Evolutionary conservation across 208 protist species (phyloP).

Genomic region (Histomonas meleagridis): DNA sequence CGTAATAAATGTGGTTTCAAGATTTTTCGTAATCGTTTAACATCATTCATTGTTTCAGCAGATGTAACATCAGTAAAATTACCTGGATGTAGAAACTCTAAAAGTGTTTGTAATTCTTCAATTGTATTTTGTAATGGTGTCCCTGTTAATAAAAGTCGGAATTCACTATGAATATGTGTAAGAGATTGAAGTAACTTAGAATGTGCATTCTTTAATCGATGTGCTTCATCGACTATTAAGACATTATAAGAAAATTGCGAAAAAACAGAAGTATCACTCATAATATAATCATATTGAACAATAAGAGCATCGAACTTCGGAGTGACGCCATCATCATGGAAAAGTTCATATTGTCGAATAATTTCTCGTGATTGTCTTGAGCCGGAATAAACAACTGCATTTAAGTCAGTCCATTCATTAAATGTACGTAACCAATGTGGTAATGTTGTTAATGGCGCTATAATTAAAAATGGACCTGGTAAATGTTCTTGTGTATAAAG

Average conservation of each 20-base stretch:
- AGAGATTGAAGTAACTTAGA: not conserved
- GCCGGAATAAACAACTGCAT: conserved; percentile 24
- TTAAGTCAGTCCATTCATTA: conserved; percentile 37
- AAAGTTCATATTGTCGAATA: not conserved
- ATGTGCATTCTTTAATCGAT: conserved; percentile 48
- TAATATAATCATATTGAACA: conserved; percentile 42
- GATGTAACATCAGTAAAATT: conserved; percentile 45
- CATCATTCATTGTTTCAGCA: not conserved
- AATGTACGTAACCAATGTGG: conserved; percentile 53
- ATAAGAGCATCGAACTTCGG: conserved; percentile 31
- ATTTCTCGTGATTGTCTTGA: not conserved
- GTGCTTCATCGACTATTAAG: conserved; percentile 52
- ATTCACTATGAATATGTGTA: not conserved
- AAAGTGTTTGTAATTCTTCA: conserved; percentile 65
- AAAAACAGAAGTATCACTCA: conserved; percentile 40
- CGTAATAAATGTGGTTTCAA: conserved; percentile 63
- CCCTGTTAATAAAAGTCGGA: conserved; percentile 69
- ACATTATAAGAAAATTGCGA: conserved; percentile 40
- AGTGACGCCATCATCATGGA: not conserved
- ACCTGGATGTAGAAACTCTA: conserved; percentile 52
- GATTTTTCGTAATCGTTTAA: conserved; percentile 9
- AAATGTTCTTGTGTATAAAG: not conserved
- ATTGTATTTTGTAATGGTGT: conserved; percentile 92
- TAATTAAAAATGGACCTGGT: conserved; percentile 59
- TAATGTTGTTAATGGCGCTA: conserved; percentile 61